Evolutionary conservation across 805 yeast genomes (phyloP), one percentile per base, ranked within the genome.

Genomic region (Zygosaccharomyces pseudorouxii): DNA sequence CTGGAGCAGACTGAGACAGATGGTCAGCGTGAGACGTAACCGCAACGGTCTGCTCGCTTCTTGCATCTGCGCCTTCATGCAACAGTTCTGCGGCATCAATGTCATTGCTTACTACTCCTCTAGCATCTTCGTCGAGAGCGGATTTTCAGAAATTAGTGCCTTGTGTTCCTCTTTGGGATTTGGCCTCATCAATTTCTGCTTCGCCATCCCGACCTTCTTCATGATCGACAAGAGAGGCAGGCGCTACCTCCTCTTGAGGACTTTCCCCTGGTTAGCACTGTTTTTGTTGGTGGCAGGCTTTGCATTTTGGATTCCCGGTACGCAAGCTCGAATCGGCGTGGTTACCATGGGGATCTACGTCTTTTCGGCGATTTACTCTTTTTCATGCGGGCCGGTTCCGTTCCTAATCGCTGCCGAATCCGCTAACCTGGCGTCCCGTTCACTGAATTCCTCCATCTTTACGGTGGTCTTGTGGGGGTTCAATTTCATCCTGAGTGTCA

Each of bases 381-480:
- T 86, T 3, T 92, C 95, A 47, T 88, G 85, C 65, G 96, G 96
- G 38, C 95, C 93, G 11, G 93, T 88, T 39, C 95, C 96, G 3
- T 88, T 88, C 71, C 84, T 93, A 2, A 86, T 88, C 62, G 82
- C 89, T 20, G 95, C 95, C 8, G 96, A 88, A 67, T 86, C 84
- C 58, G 79, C 84, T 71, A 88, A 92, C 51, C 72, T 86, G 59
- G 84, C 84, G 60, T 79, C 86, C 52, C 79, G 95, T 69, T 89
- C 87, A 55, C 69, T 86, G 46, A 90, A 92, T 46, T 84, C 88
- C 82, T 81, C 89, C 2, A 72, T 82, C 54, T 92, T 90, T 25
- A 82, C 90, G 27, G 83, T 86, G 18, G 79, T 84, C 16, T 73
- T 84, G 63, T 82, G 87, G 87, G 82, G 82, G 67, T 82, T 82